A percentile compares a stretch with the other conserved stretches of the same genome.
Conservation (phyloP, 1,139 yeast genomes). For the Hyphopichia burtonii region DNA sequence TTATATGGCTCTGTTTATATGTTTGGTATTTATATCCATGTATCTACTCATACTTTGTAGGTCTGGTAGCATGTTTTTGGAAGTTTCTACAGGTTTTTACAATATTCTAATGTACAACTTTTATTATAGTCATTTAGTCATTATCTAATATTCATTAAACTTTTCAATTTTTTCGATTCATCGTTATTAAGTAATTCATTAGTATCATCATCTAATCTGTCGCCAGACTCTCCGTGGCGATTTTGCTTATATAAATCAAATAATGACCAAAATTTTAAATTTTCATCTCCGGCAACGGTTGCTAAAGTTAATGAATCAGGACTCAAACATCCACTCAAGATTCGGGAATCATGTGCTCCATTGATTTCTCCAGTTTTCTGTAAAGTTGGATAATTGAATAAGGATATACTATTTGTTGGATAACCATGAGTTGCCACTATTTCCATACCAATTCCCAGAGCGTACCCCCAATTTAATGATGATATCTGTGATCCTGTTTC, state of each 20-base stretch:
- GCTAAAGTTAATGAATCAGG: constrained; percentile 92
- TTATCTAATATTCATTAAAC: constrained; percentile 24
- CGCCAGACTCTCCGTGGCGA: constrained; percentile 17
- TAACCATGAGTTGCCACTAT: constrained; percentile 93
- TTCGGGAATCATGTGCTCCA: constrained; percentile 88
- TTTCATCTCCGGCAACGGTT: constrained; percentile 96
- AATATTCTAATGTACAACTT: no score
- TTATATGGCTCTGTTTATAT: no score
- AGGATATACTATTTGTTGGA: constrained; percentile 80
- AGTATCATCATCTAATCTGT: constrained; percentile 16
- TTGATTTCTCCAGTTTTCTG: constrained; percentile 86
- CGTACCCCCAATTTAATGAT: constrained; percentile 86
- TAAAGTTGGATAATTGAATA: constrained; percentile 83
- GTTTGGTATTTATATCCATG: no score
- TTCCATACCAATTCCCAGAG: constrained; percentile 72
- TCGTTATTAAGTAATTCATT: constrained; percentile 7
- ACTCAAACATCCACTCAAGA: constrained; percentile 77
- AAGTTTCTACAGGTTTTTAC: no score
- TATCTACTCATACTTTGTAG: no score
- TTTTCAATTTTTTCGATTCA: constrained; percentile 22
- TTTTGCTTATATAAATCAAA: constrained; percentile 59
- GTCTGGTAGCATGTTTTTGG: no score
- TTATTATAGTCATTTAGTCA: no score
- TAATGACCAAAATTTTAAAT: constrained; percentile 90
- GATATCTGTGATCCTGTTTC: constrained; percentile 95